These are phyloP conservation scores for Trichoderma gracile DNA, from an alignment of 2,329 filamentous ascomycete genomes.

Conservation along the genomic window DNA sequence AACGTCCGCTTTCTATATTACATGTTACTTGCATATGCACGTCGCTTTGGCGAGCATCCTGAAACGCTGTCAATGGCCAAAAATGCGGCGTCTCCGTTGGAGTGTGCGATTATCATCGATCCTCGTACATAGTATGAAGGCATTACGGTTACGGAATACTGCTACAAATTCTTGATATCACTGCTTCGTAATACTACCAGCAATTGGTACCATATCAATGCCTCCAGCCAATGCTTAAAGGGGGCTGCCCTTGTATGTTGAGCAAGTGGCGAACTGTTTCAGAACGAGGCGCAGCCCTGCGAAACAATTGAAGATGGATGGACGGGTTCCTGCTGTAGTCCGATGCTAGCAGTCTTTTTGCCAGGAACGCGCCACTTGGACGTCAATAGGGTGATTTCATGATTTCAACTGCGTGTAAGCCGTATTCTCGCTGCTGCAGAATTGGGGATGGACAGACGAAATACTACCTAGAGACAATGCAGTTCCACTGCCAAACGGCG, in stretches of 20 bases:
- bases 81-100: conserved; percentile 4
- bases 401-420: neutral
- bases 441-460: no score
- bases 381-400: no score
- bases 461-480: no score
- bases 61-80: conserved; percentile 1
- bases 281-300: neutral
- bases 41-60: conserved; percentile 1
- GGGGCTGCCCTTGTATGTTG: no score
- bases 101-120: neutral
- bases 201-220: no score
- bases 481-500: no score
- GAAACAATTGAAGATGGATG: neutral
- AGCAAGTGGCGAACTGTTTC: conserved; percentile 14
- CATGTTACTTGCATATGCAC: neutral
- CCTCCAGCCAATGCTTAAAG: conserved; percentile 10
- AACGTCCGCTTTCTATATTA: no score
- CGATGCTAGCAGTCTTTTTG: neutral
- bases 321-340: conserved; percentile 23
- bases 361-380: no score
- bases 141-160: no score
- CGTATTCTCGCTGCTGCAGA: no score
- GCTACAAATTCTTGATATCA: no score
- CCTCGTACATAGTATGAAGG: no score
- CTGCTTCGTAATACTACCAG: neutral